Evolutionary conservation across 129 eudicot genomes (phyloP).

Genomic region (Saussurea involucrata): DNA sequence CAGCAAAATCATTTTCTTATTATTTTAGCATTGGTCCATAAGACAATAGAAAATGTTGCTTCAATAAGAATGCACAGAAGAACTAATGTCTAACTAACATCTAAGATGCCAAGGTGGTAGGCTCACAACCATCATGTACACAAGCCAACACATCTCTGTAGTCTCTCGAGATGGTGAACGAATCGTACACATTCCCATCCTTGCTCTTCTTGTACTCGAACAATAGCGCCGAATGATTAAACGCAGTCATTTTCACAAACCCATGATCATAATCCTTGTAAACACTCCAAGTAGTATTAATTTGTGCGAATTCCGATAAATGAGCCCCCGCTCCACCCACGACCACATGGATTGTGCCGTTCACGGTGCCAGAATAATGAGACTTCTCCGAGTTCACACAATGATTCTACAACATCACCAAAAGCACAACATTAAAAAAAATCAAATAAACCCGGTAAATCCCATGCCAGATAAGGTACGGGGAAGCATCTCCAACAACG

Average conservation of each 20-base stretch:
- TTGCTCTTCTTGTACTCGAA: slow-evolving; percentile 80
- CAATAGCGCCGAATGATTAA: slow-evolving; percentile 57
- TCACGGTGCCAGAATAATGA: slow-evolving; percentile 61
- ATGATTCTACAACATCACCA: slow-evolving; percentile 40
- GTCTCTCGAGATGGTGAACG: slow-evolving; percentile 73
- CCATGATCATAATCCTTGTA: slow-evolving; percentile 62
- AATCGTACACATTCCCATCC: slow-evolving; percentile 72
- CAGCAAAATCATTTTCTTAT: background rate
- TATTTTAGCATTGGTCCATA: background rate
- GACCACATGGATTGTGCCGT: slow-evolving; percentile 74
- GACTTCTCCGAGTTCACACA: slow-evolving; percentile 60
- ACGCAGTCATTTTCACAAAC: slow-evolving; percentile 75
- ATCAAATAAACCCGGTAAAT: background rate
- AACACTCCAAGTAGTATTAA: slow-evolving; percentile 67
- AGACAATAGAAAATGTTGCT: slow-evolving; percentile 2
- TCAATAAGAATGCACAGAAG: background rate
- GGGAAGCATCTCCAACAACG: too few relatives aligned
- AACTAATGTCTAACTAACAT: background rate
- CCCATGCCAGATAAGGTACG: background rate
- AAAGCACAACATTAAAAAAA: background rate
- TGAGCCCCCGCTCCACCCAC: slow-evolving; percentile 81
- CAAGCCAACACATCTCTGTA: slow-evolving; percentile 74
- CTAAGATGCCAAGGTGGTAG: slow-evolving; percentile 40
- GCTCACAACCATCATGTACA: slow-evolving; percentile 55
- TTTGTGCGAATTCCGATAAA: slow-evolving; percentile 43